phyloP scores from a whole-genome alignment of 2,329 filamentous ascomycete genomes.

The Anthostomella pinea region DNA sequence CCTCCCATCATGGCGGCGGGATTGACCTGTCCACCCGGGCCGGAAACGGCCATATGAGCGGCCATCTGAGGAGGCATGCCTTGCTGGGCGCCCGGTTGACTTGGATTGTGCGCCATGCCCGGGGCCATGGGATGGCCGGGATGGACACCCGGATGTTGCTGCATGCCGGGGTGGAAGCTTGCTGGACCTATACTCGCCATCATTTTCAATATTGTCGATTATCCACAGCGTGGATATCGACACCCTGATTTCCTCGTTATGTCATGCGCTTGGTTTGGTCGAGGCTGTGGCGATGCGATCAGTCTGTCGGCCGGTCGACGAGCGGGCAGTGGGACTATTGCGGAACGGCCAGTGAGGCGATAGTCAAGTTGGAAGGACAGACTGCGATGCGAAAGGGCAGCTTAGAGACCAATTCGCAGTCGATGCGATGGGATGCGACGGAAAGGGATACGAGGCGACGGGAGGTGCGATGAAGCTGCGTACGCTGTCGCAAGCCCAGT shows the following conservation, averaged over 20 bases:
- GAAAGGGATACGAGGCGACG: background rate
- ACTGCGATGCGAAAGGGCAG: background rate
- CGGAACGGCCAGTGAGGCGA: no score
- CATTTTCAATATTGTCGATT: slow-evolving; percentile 54
- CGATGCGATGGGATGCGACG: background rate
- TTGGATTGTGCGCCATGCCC: slow-evolving; percentile 65
- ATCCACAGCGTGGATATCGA: slow-evolving; percentile 62
- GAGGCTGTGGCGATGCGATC: slow-evolving; percentile 14
- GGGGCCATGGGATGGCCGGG: slow-evolving; percentile 62
- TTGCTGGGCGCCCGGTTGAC: slow-evolving; percentile 65
- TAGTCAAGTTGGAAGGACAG: no score
- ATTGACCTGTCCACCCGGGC: slow-evolving; percentile 68
- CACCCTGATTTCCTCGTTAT: slow-evolving; percentile 42
- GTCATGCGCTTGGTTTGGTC: slow-evolving; percentile 40
- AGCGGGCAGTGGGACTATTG: no score
- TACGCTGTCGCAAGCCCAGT: no score
- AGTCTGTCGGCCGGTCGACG: slow-evolving; percentile 8
- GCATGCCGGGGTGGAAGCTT: slow-evolving; percentile 69
- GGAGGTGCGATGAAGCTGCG: slow-evolving; percentile 5
- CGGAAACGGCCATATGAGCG: slow-evolving; percentile 69
- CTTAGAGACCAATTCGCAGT: background rate
- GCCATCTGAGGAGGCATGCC: slow-evolving; percentile 65
- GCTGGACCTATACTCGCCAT: slow-evolving; percentile 67
- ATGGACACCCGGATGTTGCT: slow-evolving; percentile 65
- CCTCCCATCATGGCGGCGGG: slow-evolving; percentile 71